Conservation (phyloP, 177 flowering plant genomes). For the Vitis hybrid region DNA sequence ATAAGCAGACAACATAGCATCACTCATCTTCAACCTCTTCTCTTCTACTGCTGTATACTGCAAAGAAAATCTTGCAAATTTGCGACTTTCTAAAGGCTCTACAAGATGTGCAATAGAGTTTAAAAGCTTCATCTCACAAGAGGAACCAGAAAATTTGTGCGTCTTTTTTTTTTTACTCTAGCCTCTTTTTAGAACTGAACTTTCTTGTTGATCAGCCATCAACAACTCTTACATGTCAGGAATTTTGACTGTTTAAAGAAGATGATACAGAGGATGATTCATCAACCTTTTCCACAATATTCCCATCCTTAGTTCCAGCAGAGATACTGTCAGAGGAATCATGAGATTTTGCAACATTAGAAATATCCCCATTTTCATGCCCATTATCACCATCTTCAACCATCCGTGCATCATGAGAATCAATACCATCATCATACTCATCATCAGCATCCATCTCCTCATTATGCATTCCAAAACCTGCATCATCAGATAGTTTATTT, state of each 20-base stretch:
- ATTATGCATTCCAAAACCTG: too few species aligned
- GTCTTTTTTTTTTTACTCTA: too few species aligned
- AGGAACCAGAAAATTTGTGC: too few species aligned
- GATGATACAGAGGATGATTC: constrained; percentile 21
- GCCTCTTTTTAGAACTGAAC: too few species aligned
- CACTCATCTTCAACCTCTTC: constrained; percentile 67
- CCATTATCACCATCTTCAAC: background rate
- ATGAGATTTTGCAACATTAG: constrained; percentile 17
- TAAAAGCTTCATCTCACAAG: background rate
- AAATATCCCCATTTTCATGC: constrained; percentile 26
- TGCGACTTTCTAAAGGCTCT: constrained; percentile 77
- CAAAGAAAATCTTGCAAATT: constrained; percentile 79
- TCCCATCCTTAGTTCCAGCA: constrained; percentile 20
- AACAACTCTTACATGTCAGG: constrained; percentile 23
- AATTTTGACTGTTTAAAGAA: constrained; percentile 24
- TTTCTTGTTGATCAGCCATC: constrained; percentile 23
- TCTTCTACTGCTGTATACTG: constrained; percentile 72
- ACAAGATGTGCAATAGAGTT: constrained; percentile 72
- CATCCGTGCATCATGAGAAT: too few species aligned
- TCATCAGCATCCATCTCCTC: too few species aligned
- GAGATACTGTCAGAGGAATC: constrained; percentile 25
- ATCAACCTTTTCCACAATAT: constrained; percentile 23
- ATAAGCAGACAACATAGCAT: constrained; percentile 44
- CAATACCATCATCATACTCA: too few species aligned
- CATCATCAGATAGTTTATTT: too few species aligned